A percentile compares a stretch with the other conserved stretches of the same genome.
Evolutionary conservation across 208 protist species (phyloP).

Genomic region (Acanthamoeba culbertsoni): DNA sequence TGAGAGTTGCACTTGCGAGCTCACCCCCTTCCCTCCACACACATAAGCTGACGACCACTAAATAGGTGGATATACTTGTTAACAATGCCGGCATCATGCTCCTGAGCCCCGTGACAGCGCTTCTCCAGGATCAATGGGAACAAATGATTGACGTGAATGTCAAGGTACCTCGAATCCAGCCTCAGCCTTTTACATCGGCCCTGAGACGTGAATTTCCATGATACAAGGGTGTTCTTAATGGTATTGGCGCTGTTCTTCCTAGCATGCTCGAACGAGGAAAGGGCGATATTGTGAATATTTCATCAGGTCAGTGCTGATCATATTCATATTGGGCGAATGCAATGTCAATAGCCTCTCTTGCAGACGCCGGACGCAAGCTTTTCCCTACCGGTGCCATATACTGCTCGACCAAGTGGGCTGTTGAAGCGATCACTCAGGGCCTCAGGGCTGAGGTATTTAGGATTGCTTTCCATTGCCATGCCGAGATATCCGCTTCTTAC

Average conservation of each 20-base stretch:
- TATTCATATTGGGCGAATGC: neutral
- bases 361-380: constrained; percentile 36
- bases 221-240: constrained; percentile 2
- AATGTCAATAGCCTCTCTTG: neutral
- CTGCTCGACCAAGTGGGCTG: neutral
- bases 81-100: constrained; percentile 16
- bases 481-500: neutral
- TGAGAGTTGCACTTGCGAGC: neutral
- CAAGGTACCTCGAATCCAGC: neutral
- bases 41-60: neutral
- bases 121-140: constrained; percentile 9
- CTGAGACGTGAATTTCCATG: neutral
- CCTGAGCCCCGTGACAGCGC: neutral
- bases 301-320: neutral
- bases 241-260: neutral
- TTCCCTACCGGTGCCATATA: constrained; percentile 2
- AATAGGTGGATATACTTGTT: neutral
- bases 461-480: neutral
- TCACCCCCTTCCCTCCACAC: neutral
- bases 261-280: neutral
- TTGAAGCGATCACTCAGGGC: constrained; percentile 31
- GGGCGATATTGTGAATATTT: constrained; percentile 32
- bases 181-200: neutral
- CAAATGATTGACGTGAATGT: constrained; percentile 16
- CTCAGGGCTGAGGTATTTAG: neutral